Base-by-base conservation (phyloP, 1,139 yeast genomes). In the Taphrina flavorubra region DNA sequence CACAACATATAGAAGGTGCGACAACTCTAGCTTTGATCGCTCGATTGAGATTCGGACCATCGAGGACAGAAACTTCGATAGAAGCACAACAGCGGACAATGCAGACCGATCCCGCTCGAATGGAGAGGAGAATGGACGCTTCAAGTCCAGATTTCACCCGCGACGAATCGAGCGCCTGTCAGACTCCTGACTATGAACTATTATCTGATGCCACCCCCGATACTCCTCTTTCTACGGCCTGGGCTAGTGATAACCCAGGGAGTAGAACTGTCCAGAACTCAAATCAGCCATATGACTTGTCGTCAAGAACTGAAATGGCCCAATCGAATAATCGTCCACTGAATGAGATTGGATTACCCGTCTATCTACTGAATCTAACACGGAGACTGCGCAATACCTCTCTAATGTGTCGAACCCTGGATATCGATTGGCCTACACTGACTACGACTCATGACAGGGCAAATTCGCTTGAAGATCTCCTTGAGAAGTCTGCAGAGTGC, bases 1-100 rank as follows among this genome's bases (percentile, higher is more conserved):
- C 47, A 6, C 67, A 44, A 13, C 67, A 63, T n/a, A 34, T 55
- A 13, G 67, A 42, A 36, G 67, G 67, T 16, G 67, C 67, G 36
- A 55, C 67, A 16, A 46, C 40, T 8, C 39, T 63, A 53, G 58
- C 42, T 8, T 36, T 53, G 58, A 37, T 36, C 8, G 42, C 58
- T 14, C 3, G 11, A 34, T 11, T 25, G 42, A 13, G 44, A 16
- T 34, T 36, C 14, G 44, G 25, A 13, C 31, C 31, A 4, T 25
- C 31, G 31, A 25, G 4, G 31, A 25, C 31, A 25, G 31, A 25
- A 2, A 25, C 31, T 2, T 25, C 31, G 4, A 25, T 25, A 25
- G 31, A 25, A 25, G 31, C 31, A 25, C 18, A 13, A 14, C 31
- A n/a, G 16, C 18, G 14, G 16, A n/a, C 13, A 14, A 34, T 36